Evolutionary conservation across 106 monocot genomes (phyloP).

Genomic region (Allium fistulosum): DNA sequence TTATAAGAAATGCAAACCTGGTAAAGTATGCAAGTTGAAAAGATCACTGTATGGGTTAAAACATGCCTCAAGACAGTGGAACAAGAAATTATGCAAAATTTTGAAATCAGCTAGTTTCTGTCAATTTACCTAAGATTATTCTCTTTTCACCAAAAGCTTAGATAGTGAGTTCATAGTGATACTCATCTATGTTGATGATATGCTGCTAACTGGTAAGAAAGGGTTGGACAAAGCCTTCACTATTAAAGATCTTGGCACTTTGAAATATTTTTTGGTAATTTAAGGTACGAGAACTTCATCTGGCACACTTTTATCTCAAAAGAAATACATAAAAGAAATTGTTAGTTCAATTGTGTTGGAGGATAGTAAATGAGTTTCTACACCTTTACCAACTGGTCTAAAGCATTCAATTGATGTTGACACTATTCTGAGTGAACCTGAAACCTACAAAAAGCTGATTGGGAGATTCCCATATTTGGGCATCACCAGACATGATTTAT

Average conservation of each 20-base stretch:
- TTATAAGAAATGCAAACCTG: too few relatives aligned
- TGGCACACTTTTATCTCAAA: neutral
- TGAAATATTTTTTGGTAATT: neutral
- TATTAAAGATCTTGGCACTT: neutral
- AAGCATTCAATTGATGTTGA: neutral
- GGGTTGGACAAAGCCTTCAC: neutral
- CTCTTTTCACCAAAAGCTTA: neutral
- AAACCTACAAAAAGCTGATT: neutral
- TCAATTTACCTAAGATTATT: neutral
- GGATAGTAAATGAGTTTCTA: neutral
- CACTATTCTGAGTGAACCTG: neutral
- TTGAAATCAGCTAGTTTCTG: neutral
- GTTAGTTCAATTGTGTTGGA: neutral
- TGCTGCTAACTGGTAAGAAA: neutral
- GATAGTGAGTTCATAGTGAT: neutral
- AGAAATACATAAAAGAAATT: neutral
- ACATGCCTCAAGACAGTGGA: neutral
- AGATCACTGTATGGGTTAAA: neutral
- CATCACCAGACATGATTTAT: neutral
- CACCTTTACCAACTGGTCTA: neutral
- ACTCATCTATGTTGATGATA: neutral
- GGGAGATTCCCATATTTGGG: neutral
- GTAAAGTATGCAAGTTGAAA: neutral
- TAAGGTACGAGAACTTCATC: neutral
- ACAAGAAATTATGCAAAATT: neutral